These are phyloP conservation scores for Combretum micranthum DNA, from an alignment of 345 rosid genomes.

Conservation along the genomic window DNA sequence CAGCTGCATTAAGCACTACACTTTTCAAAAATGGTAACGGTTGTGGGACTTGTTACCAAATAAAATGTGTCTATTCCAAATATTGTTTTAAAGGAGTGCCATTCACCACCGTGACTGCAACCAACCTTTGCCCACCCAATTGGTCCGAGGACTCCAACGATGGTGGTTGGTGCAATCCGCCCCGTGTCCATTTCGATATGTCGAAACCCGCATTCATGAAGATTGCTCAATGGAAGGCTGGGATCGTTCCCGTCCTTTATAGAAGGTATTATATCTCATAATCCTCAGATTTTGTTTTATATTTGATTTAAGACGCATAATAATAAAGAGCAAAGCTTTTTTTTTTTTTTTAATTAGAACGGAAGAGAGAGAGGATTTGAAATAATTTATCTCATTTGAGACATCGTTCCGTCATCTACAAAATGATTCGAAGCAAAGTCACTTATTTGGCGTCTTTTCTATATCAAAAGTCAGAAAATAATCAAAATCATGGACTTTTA, in stretches of 20 bases:
- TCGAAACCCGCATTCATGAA: conserved; percentile 86
- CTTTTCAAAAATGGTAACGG: conserved; percentile 68
- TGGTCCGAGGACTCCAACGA: conserved; percentile 49
- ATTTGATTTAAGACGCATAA: no score
- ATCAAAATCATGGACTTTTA: no score
- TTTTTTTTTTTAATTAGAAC: no score
- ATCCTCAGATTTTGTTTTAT: background rate
- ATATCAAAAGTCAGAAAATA: no score
- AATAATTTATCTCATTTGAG: no score
- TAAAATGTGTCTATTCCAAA: conserved; percentile 48
- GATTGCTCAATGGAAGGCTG: conserved; percentile 79
- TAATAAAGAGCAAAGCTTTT: no score
- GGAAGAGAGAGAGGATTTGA: no score
- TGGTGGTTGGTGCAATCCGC: conserved; percentile 96
- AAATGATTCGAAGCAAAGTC: no score
- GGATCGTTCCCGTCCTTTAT: conserved; percentile 65
- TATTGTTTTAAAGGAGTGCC: conserved; percentile 35
- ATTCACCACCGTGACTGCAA: conserved; percentile 56
- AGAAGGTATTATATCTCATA: conserved; percentile 34
- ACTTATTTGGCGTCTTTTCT: no score
- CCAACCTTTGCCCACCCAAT: conserved; percentile 84
- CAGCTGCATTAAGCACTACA: conserved; percentile 62
- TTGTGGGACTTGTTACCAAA: conserved; percentile 72
- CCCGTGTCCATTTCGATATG: conserved; percentile 75
- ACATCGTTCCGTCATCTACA: no score